Evolutionary conservation across 2,329 filamentous ascomycete species (phyloP).

Genomic region (Epichloe elymi): DNA sequence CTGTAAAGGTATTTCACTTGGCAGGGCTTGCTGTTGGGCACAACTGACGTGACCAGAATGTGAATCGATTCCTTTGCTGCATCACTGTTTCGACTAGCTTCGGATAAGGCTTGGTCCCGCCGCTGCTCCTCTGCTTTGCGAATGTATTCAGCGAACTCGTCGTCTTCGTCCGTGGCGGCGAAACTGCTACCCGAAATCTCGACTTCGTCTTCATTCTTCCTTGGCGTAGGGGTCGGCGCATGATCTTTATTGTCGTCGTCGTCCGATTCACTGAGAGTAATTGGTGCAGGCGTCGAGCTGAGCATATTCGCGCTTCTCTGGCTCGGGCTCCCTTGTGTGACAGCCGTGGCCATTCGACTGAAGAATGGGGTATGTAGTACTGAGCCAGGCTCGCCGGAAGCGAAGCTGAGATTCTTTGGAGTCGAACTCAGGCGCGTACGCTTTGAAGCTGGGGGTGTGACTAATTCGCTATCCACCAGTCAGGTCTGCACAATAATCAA

Average conservation of each 20-base stretch:
- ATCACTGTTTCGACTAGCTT: constrained; percentile 6
- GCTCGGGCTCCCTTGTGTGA: not conserved
- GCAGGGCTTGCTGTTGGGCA: constrained; percentile 42
- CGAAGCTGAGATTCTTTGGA: constrained; percentile 7
- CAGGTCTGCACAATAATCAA: not conserved
- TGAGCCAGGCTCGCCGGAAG: constrained; percentile 6
- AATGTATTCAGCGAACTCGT: constrained; percentile 34
- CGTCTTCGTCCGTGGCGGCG: constrained; percentile 19
- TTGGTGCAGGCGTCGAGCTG: constrained; percentile 3
- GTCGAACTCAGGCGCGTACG: constrained; percentile 17
- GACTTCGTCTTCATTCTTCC: constrained; percentile 11
- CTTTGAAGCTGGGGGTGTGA: constrained; percentile 26
- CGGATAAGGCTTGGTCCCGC: constrained; percentile 12
- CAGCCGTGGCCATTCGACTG: constrained; percentile 6
- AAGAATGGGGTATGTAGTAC: constrained; percentile 7
- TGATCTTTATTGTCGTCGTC: constrained; percentile 10
- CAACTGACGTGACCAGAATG: constrained; percentile 43
- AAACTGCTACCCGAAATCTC: constrained; percentile 14
- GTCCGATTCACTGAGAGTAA: constrained; percentile 22
- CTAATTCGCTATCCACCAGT: constrained; percentile 16
- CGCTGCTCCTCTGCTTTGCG: constrained; percentile 24
- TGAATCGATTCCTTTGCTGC: constrained; percentile 14
- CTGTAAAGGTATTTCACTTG: constrained; percentile 53
- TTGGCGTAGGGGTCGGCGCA: not conserved
- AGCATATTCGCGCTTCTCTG: not conserved